Evolutionary conservation across 805 yeast species (phyloP), one percentile per base, ranked within the genome.

Genomic region (Metschnikowia noctiluminum): DNA sequence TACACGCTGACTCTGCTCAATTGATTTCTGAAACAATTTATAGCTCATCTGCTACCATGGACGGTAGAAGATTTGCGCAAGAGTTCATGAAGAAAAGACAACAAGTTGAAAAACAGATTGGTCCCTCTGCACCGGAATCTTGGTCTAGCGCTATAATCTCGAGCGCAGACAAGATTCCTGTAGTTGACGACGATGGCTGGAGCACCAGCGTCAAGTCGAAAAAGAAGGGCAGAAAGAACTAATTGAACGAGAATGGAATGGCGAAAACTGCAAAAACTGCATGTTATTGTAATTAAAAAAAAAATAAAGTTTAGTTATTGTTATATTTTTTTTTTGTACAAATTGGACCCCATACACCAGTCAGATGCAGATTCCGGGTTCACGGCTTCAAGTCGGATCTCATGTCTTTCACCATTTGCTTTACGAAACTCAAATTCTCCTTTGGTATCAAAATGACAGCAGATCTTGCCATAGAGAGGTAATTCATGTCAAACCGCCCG

Each of bases 11-110:
- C 57, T 81, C 96, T 0, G 74, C 78, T 42, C 96, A 85, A 64
- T 87, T 92, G 63, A 90, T 92, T 62, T 85, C 96, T 1, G 99
- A 92, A 62, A 89, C 97, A 11, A 82, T 92, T 50, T 90, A 89
- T 70, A 83, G 94, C 27, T 87, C 89, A 51, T 86, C 96, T 37
- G 79, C 91, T 2, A 85, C 91, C 1, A 84, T 92, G 87, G 97
- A 94, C 65, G 98, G 98, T 26, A 83, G 96, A 63, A 78, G 96
- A 56, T 92, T 91, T 73, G 96, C 99, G 0, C 80, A 78, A 48
- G 99, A 94, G 62, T 94, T 94, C 64, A 74, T 85, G 62, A 86
- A 84, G 68, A 82, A 87, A 62, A 84, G 94, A 62, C 78, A 77
- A 51, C 77, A 73, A 43, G 91, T 89, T 48, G 97, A 90, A 59